These are phyloP conservation scores for Chlamydomonas schloesseri DNA, from an alignment of 139 green algal species.

Conservation along the genomic window DNA sequence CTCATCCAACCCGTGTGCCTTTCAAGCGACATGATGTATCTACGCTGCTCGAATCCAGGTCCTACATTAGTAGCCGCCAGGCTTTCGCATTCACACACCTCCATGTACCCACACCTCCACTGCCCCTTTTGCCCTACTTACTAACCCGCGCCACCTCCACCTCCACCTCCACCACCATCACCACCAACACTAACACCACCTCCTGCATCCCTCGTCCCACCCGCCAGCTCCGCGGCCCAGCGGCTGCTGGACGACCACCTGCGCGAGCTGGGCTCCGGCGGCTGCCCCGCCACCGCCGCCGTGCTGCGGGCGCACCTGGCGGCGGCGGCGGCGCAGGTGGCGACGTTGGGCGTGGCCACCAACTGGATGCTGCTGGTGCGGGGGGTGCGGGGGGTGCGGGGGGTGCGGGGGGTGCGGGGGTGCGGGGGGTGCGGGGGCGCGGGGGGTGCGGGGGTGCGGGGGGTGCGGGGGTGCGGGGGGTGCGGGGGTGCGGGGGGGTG, in stretches of 20 bases:
- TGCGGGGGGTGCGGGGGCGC: background rate
- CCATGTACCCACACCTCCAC: no score
- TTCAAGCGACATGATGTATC: no score
- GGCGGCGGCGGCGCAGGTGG: slow-evolving; percentile 14
- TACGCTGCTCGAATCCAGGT: no score
- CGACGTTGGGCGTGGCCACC: slow-evolving; percentile 8
- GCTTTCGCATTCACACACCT: no score
- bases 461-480: background rate
- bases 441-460: background rate
- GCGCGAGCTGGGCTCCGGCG: background rate
- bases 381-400: background rate
- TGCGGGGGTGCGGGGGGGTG: no score
- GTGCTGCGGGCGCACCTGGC: slow-evolving; percentile 15
- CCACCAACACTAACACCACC: no score
- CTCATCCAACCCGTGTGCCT: no score
- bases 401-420: background rate
- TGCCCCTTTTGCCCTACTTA: no score
- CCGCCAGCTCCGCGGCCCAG: background rate
- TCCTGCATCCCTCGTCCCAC: no score
- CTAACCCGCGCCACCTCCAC: no score
- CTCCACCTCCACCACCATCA: background rate
- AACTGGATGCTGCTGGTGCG: slow-evolving; percentile 3
- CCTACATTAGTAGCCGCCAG: no score
- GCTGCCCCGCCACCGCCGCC: background rate
- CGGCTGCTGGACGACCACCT: background rate